Percentiles rank a stretch among this genome's conserved stretches.
Evolutionary conservation across 108 stramenopile species (phyloP).

Genomic region (Nitzschia sp.): DNA sequence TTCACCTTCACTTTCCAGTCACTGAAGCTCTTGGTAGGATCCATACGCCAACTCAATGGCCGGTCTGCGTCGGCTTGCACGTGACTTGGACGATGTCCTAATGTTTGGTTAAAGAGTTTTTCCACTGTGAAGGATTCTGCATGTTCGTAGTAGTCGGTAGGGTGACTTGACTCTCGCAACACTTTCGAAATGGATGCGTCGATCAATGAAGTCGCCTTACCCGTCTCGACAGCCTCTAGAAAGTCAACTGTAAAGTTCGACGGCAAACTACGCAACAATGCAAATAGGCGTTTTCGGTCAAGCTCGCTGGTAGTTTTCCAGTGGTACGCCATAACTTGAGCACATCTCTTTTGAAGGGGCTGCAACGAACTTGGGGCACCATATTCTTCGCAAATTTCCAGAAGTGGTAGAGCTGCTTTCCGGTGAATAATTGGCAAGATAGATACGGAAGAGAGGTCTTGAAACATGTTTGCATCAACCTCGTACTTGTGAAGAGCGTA

Average conservation of each 20-base stretch:
- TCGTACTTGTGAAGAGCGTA: conserved; percentile 30
- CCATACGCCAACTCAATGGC: conserved; percentile 41
- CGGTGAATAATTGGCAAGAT: conserved; percentile 30
- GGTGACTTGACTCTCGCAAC: not conserved
- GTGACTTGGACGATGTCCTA: not conserved
- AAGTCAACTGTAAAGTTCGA: conserved; percentile 40
- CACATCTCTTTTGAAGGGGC: conserved; percentile 31
- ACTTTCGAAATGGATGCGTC: not conserved
- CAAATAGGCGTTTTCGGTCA: conserved; percentile 26
- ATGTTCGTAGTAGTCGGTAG: not conserved
- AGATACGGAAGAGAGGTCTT: conserved; percentile 8
- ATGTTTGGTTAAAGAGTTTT: not conserved
- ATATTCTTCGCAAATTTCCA: conserved; percentile 30
- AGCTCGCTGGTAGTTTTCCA: conserved; percentile 25
- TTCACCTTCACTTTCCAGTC: conserved; percentile 41
- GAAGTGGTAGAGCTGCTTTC: conserved; percentile 37
- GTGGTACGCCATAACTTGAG: conserved; percentile 22
- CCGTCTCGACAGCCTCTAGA: conserved; percentile 30
- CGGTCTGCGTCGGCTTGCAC: conserved; percentile 6
- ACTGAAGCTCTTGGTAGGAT: conserved; percentile 26
- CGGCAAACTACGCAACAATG: conserved; percentile 26
- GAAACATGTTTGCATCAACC: conserved; percentile 28
- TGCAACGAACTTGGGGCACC: conserved; percentile 11
- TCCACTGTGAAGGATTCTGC: not conserved
- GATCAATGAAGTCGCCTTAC: not conserved